phyloP scores from a whole-genome alignment of 768 basidiomycete genomes.

The Pilatotrama ljubarskyi region DNA sequence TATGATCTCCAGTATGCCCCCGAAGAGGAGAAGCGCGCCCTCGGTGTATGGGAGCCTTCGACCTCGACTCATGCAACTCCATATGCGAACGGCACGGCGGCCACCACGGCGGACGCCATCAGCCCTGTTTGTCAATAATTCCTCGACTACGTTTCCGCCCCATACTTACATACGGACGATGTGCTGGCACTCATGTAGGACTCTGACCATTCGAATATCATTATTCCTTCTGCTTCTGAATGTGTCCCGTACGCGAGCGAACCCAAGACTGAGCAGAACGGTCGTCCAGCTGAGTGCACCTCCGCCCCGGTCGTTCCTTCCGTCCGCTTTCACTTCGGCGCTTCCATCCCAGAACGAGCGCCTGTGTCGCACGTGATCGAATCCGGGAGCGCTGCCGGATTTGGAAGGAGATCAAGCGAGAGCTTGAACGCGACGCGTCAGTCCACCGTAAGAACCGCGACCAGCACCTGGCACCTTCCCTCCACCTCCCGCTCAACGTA shows the following conservation, averaged over 20 bases:
- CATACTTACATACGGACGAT: constrained; percentile 45
- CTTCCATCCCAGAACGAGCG: background rate
- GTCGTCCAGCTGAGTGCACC: no score
- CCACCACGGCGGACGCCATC: constrained; percentile 26
- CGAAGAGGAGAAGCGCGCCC: constrained; percentile 19
- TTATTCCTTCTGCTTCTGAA: constrained; percentile 18
- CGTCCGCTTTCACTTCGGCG: constrained; percentile 17
- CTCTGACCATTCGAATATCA: constrained; percentile 27
- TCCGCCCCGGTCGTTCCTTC: background rate
- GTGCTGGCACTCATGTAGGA: constrained; percentile 50
- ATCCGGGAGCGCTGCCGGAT: constrained; percentile 11
- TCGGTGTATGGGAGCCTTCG: background rate
- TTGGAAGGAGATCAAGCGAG: constrained; percentile 21
- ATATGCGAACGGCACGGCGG: constrained; percentile 15
- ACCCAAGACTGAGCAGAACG: background rate
- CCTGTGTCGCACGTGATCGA: constrained; percentile 17
- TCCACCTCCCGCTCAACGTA: constrained; percentile 37
- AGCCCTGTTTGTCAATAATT: constrained; percentile 54
- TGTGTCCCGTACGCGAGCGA: background rate
- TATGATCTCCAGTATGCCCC: constrained; percentile 14
- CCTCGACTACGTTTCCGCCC: constrained; percentile 30
- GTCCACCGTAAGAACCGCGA: constrained; percentile 24
- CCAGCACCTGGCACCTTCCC: constrained; percentile 19
- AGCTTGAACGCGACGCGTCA: constrained; percentile 38
- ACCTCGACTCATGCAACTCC: background rate